Evolutionary conservation across 2,329 filamentous ascomycete genomes (phyloP), one percentile per base, ranked within the genome.

Genomic region (Blastomyces silverae): DNA sequence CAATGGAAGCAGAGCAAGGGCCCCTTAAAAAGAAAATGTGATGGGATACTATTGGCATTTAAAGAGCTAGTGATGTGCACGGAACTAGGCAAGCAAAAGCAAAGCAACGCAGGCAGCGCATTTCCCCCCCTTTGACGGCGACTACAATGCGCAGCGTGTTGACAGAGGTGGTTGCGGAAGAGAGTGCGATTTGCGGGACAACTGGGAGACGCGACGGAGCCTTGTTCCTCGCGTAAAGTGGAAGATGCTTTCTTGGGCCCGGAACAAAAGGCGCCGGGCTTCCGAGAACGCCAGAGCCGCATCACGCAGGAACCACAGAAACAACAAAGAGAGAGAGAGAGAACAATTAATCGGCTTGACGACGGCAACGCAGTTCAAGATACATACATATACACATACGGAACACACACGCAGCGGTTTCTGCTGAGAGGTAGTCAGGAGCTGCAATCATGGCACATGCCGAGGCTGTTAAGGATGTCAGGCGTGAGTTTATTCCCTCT

Each of bases 211-310:
- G 75, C 75, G 75, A 69, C 67, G 65, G 64, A 57, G 60, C 50
- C 62, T 42, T 60, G 60, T 66, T 66, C 64, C 71, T 70, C 76
- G 76, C 75, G 76, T 77, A 73, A 77, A 77, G 75, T 77, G 74
- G 71, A 28, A 25, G 13, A 2, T 13, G 53, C 15, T 53, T 11
- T 48, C 46, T 52, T 37, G 60, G 34, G 37, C 42, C 58, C 60
- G 60, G 60, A 62, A 52, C 31, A 7, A 62, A 25, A 3, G 10
- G 46, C 20, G 28, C 60, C 60, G 60, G 60, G 28, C 15, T 34
- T 37, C 60, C 60, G 60, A 53, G n/a, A 50, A 11, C 15, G 5
- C 13, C 48, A 11, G 46, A 70, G 71, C 68, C 65, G 70, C 70
- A 67, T 66, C 25, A 25, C 6, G 20, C 28, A 34, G 17, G 20